Percentiles rank a stretch among this genome's conserved stretches.
These are phyloP conservation scores for Fraxinus greggii DNA, from an alignment of 305 asterid species.

Conservation along the genomic window DNA sequence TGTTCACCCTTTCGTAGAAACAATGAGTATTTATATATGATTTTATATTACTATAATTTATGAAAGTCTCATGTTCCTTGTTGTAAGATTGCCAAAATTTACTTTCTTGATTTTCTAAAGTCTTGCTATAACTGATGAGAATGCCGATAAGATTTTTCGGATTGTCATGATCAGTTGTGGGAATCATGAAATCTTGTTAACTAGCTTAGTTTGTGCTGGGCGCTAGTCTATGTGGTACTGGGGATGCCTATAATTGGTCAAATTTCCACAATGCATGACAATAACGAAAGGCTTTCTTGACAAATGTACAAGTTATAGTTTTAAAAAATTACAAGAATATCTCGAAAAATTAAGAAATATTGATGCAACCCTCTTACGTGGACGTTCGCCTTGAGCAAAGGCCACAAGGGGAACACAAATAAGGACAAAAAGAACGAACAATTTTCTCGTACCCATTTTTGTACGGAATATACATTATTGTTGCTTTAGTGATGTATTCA, in stretches of 20 bases:
- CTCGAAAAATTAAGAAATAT: not conserved
- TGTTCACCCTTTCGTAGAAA: not conserved
- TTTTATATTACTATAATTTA: not conserved
- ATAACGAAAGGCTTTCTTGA: not conserved
- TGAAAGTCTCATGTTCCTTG: not conserved
- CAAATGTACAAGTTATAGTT: not conserved
- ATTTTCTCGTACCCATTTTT: too few species aligned
- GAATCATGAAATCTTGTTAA: not conserved
- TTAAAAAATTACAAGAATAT: not conserved
- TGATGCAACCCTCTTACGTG: not conserved
- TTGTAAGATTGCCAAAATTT: not conserved
- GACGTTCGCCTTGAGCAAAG: not conserved
- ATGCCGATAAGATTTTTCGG: not conserved
- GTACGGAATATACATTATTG: too few species aligned
- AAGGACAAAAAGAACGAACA: not conserved
- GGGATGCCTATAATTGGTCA: not conserved
- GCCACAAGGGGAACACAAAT: not conserved
- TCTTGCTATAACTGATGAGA: not conserved
- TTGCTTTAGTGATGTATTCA: too few species aligned
- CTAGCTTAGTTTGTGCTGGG: not conserved
- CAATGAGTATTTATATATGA: not conserved
- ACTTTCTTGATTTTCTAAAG: not conserved
- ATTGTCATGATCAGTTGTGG: not conserved
- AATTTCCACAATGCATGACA: not conserved
- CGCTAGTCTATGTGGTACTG: not conserved